Evolutionary conservation across 2,329 filamentous ascomycete species (phyloP), one percentile per base, ranked within the genome.

Genomic region (Colletotrichum spinosum): DNA sequence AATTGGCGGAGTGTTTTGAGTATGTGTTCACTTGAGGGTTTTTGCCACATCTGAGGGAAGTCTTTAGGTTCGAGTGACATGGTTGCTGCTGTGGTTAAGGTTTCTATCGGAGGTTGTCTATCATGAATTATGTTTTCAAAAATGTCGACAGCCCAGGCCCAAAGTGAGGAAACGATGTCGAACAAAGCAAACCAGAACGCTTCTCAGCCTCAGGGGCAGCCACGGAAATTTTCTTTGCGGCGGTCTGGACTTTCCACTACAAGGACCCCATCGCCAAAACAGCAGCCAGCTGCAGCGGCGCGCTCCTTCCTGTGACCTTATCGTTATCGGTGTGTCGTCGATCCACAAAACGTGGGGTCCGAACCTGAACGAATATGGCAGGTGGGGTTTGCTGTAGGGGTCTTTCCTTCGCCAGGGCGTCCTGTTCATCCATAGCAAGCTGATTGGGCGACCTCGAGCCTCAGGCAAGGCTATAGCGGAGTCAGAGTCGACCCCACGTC

Each of bases 11-110:
- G 86, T 34, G 88, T 87, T 34, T 83, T 78, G 54, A 93, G 78
- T 50, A 97, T 83, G 5, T 85, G 82, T 38, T 82, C 79, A 64
- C 87, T 89, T 17, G 88, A 82, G 7, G 94, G 94, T 72, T 88
- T 90, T 71, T 90, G 87, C 84, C 94, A 93, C 68, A 95, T 84
- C 73, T 94, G 92, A n/a, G 94, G 93, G 34, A 97, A 86, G 73
- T 95, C 92, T 63, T 78, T 77, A 61, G 78, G 72, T 57, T 78
- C 73, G 38, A 77, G 69, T 33, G 71, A 72, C 75, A 77, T 78
- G 25, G 44, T 67, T 59, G 60, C 50, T 54, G 60, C 50, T 53
- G 57, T 42, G 44, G 55, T 55, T 48, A 37, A 42, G n/a, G 17
- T 33, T 66, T 58, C 63, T 54, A 66, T 33, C 33, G 56, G 53